Conservation (phyloP, 2,329 filamentous ascomycete genomes). For the Arthrobotrys entomopaga region DNA sequence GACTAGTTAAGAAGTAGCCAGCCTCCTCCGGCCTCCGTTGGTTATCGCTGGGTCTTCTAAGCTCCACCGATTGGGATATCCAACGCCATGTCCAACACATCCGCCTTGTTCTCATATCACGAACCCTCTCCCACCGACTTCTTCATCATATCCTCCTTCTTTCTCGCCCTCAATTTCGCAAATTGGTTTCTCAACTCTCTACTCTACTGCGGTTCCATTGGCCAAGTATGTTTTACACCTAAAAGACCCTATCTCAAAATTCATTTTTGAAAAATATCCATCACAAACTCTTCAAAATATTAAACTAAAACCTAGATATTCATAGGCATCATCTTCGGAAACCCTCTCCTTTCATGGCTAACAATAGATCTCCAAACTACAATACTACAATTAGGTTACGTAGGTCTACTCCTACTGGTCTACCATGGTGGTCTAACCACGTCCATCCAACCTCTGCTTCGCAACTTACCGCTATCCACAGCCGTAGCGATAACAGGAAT, state of each 20-base stretch:
- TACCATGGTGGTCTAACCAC: slow-evolving; percentile 75
- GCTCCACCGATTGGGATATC: slow-evolving; percentile 1
- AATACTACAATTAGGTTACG: slow-evolving; percentile 75
- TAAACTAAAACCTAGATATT: slow-evolving; percentile 67
- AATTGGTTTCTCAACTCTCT: slow-evolving; percentile 70
- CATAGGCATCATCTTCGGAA: slow-evolving; percentile 76
- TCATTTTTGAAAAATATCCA: neutral
- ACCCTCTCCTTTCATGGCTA: slow-evolving; percentile 73
- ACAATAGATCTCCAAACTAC: slow-evolving; percentile 66
- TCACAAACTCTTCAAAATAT: neutral
- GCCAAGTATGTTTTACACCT: slow-evolving; percentile 62
- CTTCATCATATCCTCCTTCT: slow-evolving; percentile 71
- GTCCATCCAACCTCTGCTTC: slow-evolving; percentile 67
- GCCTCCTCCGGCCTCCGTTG: no score
- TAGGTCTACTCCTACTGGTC: slow-evolving; percentile 77
- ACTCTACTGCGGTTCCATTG: slow-evolving; percentile 76
- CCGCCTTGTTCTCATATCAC: slow-evolving; percentile 36
- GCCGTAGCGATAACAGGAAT: slow-evolving; percentile 75
- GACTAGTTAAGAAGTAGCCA: no score
- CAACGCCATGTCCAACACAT: slow-evolving; percentile 1
- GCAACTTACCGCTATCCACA: slow-evolving; percentile 71
- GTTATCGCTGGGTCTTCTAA: no score
- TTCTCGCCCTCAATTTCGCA: slow-evolving; percentile 71
- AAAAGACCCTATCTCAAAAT: neutral
- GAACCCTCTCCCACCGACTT: slow-evolving; percentile 60